phyloP scores from a whole-genome alignment of 1,139 yeast genomes.

The Lodderomyces beijingensis region DNA sequence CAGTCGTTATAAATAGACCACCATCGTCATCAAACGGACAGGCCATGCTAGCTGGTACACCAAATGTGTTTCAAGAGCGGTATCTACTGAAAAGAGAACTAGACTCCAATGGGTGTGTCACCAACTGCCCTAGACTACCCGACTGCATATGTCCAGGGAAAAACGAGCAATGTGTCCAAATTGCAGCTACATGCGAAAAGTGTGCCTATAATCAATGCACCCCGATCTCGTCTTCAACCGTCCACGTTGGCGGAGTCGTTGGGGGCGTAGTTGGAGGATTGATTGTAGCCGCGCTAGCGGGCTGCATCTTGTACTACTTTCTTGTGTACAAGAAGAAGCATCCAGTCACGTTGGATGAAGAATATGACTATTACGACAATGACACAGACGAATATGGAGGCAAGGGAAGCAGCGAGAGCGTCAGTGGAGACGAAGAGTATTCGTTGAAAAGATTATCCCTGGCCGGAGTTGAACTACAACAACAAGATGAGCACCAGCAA shows the following conservation, averaged over 20 bases:
- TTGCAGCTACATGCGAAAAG: constrained; percentile 49
- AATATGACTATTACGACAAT: constrained; percentile 19
- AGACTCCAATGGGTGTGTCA: constrained; percentile 43
- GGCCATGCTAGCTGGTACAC: no score
- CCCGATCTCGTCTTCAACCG: constrained; percentile 9
- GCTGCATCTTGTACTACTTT: constrained; percentile 31
- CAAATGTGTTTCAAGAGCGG: no score
- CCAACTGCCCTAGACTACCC: constrained; percentile 44
- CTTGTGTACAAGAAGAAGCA: constrained; percentile 27
- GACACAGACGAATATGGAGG: constrained; percentile 13
- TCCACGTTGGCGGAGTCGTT: constrained; percentile 50
- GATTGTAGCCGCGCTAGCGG: constrained; percentile 31
- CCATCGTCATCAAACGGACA: no score
- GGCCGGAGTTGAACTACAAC: background rate
- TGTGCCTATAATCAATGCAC: constrained; percentile 60
- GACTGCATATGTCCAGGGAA: constrained; percentile 31
- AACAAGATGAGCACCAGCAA: background rate
- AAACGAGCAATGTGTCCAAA: constrained; percentile 50
- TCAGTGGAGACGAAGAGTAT: background rate
- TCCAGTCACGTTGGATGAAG: constrained; percentile 20
- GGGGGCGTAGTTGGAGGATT: constrained; percentile 63
- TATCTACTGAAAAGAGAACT: no score
- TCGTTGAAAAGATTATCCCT: constrained; percentile 2
- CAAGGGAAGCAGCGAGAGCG: background rate
- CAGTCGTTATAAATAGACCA: no score